phyloP scores from a whole-genome alignment of 1,139 yeast species.

The Lodderomyces margitis region DNA sequence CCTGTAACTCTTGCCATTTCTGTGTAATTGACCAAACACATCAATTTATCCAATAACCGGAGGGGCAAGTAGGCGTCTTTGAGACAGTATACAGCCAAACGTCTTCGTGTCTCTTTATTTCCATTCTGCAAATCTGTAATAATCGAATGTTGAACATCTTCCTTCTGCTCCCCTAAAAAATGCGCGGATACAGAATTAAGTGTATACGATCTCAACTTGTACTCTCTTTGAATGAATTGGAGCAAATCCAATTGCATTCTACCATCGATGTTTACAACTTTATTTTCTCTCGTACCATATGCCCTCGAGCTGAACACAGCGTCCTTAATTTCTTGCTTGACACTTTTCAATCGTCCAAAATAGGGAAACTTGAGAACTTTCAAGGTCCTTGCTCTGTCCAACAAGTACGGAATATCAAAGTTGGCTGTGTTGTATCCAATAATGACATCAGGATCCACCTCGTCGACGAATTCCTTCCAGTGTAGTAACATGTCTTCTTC shows the following conservation, averaged over 20 bases:
- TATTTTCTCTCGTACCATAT: slow-evolving; percentile 92
- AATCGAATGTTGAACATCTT: slow-evolving; percentile 96
- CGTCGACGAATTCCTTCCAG: slow-evolving; percentile 83
- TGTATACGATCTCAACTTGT: slow-evolving; percentile 90
- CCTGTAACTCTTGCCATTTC: slow-evolving; percentile 99
- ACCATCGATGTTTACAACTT: slow-evolving; percentile 90
- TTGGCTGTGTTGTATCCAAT: slow-evolving; percentile 95
- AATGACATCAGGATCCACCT: slow-evolving; percentile 92
- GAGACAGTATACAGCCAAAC: slow-evolving; percentile 94
- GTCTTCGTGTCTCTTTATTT: slow-evolving; percentile 83
- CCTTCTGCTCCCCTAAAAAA: slow-evolving; percentile 92
- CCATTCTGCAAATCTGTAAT: slow-evolving; percentile 95
- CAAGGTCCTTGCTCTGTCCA: slow-evolving; percentile 82
- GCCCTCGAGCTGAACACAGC: slow-evolving; percentile 91
- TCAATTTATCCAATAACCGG: slow-evolving; percentile 81
- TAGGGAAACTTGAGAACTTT: slow-evolving; percentile 70
- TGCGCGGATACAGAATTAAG: slow-evolving; percentile 94
- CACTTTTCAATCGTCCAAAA: slow-evolving; percentile 71
- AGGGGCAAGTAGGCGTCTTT: slow-evolving; percentile 94
- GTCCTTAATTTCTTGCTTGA: slow-evolving; percentile 76
- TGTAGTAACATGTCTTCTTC: slow-evolving; percentile 80
- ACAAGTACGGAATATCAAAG: slow-evolving; percentile 89
- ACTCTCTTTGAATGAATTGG: slow-evolving; percentile 92
- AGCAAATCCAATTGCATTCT: slow-evolving; percentile 91
- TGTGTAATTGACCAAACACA: slow-evolving; percentile 95